phyloP scores from a whole-genome alignment of 805 yeast species.

The Vanderwaltozyma yarrowii region DNA sequence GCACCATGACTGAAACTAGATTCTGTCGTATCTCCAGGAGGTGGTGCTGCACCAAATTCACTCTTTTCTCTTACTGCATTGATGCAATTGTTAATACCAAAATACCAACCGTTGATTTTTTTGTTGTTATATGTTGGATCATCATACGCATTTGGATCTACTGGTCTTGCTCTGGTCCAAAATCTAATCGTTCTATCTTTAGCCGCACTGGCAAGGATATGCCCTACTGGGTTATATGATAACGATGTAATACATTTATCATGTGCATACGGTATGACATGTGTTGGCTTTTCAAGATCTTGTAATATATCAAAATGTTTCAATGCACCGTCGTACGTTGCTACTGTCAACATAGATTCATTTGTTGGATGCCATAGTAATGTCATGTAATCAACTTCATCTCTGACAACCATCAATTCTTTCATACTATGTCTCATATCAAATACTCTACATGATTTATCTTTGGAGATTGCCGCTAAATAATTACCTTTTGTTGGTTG shows the following conservation, averaged over 20 bases:
- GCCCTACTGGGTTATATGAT: slow-evolving; percentile 92
- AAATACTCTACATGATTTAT: slow-evolving; percentile 76
- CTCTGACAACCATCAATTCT: slow-evolving; percentile 61
- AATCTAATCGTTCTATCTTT: slow-evolving; percentile 87
- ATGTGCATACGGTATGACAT: slow-evolving; percentile 81
- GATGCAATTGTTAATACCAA: slow-evolving; percentile 32
- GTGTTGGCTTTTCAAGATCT: slow-evolving; percentile 36
- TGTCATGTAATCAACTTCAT: slow-evolving; percentile 77
- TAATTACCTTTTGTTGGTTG: slow-evolving; percentile 71
- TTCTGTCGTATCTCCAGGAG: slow-evolving; percentile 7
- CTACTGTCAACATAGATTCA: slow-evolving; percentile 67
- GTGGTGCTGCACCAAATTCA: slow-evolving; percentile 28
- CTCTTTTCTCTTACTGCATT: slow-evolving; percentile 27
- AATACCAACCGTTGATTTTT: slow-evolving; percentile 48
- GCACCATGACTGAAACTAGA: no score
- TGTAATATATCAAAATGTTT: slow-evolving; percentile 49
- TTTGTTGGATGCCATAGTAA: slow-evolving; percentile 92
- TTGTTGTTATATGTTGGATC: slow-evolving; percentile 72
- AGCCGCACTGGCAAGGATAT: slow-evolving; percentile 82
- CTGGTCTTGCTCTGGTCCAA: slow-evolving; percentile 91
- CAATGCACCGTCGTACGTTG: slow-evolving; percentile 83
- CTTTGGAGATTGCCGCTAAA: slow-evolving; percentile 81
- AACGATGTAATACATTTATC: slow-evolving; percentile 85
- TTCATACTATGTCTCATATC: slow-evolving; percentile 75
- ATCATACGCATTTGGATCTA: slow-evolving; percentile 71